Evolutionary conservation across 1,139 yeast genomes (phyloP), one percentile per base, ranked within the genome.

Genomic region (Taphrina pruni): DNA sequence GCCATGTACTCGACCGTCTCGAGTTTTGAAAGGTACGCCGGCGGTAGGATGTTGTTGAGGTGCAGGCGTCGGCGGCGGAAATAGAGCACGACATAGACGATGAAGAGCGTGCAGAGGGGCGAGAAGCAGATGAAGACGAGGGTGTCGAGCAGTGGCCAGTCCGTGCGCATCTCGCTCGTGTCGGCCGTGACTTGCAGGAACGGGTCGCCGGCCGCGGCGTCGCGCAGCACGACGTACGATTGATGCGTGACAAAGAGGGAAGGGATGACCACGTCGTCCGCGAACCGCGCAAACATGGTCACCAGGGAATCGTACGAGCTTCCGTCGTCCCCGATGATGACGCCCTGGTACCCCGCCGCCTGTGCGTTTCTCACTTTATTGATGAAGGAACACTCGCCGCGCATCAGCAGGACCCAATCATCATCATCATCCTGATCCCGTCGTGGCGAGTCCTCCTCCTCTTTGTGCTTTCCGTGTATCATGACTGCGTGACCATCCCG

Each of bases 381-480:
- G 70, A 76, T 78, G 66, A 80, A 78, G 36, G 79, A 76, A 74
- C 83, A 81, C 6, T 76, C 79, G 26, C 83, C 83, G 1, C 82
- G 76, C 60, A 70, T 69, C 12, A 81, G 81, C 60, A 80, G 72
- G 6, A 80, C 82, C 62, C 72, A 73, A 48, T 35, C 54, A 14
- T 26, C 32, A 48, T 35, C 54, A 14, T 26, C 32, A 26, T 26
- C 32, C 32, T 26, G 4, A 26, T 26, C 32, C 32, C 32, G 32
- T 26, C 32, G 32, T 1, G 32, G 32, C 41, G 43, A 45, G 20
- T 41, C 52, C 36, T 17, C 38, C 14, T 21, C 35, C 6, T 4
- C 17, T 26, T 50, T 17, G 9, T 50, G 54, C 8, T 48, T 26
- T 11, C 32, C 17, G 48, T 56, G 38, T 8, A 2, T 17, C 8